These are phyloP conservation scores for Umbelopsis vinacea DNA, from an alignment of 192 early-diverging fungal genomes.

Conservation along the genomic window DNA sequence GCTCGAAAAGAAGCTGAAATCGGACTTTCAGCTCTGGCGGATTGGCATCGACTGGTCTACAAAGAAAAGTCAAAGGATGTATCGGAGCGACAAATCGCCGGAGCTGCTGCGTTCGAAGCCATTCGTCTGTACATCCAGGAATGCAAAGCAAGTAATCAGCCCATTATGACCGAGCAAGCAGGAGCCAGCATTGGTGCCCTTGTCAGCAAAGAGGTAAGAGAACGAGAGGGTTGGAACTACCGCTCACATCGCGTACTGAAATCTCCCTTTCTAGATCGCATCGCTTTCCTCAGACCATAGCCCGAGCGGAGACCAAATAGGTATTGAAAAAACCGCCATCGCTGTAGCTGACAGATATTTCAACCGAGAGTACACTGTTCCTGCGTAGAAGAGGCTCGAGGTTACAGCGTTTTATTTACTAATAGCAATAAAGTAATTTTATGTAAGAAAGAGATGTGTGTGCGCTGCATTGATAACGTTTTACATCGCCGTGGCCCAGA, in stretches of 20 bases:
- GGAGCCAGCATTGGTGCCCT: not conserved
- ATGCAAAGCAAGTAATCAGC: not conserved
- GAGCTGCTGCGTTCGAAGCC: slow-evolving; percentile 6
- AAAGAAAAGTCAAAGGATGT: not conserved
- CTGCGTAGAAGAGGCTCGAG: not conserved
- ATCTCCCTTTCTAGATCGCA: too few relatives aligned
- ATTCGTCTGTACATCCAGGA: not conserved
- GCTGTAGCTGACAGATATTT: slow-evolving; percentile 5
- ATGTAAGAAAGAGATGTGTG: too few relatives aligned
- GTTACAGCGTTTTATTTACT: not conserved
- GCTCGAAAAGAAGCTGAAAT: not conserved
- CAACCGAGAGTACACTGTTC: not conserved
- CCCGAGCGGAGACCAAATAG: not conserved
- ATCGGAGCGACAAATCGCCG: not conserved
- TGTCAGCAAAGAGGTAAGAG: slow-evolving; percentile 8
- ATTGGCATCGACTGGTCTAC: not conserved
- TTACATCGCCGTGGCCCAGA: too few relatives aligned
- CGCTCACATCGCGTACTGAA: too few relatives aligned
- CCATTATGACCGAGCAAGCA: not conserved
- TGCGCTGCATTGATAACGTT: too few relatives aligned
- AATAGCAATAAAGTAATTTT: not conserved
- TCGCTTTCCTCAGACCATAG: not conserved
- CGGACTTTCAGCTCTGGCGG: not conserved
- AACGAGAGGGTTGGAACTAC: not conserved
- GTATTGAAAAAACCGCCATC: not conserved